Conservation (phyloP, 2,329 filamentous ascomycete genomes). For the Metarhizium anisopliae region DNA sequence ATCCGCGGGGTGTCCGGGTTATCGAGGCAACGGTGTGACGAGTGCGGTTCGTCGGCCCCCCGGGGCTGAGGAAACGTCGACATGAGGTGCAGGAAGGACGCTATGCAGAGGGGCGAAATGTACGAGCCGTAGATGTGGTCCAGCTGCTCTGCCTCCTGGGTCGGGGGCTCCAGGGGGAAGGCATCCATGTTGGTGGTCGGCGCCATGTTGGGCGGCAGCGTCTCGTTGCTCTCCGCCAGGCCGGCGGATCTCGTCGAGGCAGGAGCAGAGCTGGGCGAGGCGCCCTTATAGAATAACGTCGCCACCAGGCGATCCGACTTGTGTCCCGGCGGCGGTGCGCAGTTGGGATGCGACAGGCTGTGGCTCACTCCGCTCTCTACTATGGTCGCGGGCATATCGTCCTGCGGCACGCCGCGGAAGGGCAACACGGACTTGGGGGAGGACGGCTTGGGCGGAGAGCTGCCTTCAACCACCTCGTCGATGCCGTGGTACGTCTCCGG, state of each 20-base stretch:
- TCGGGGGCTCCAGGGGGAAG: constrained; percentile 52
- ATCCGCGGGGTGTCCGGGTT: constrained; percentile 49
- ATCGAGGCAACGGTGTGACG: constrained; percentile 58
- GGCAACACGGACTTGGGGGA: constrained; percentile 33
- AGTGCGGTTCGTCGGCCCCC: constrained; percentile 44
- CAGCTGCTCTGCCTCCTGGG: constrained; percentile 45
- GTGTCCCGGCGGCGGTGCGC: constrained; percentile 41
- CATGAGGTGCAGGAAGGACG: constrained; percentile 58
- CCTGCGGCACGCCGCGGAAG: constrained; percentile 53
- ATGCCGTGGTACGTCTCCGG: constrained; percentile 52
- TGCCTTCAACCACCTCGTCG: constrained; percentile 54
- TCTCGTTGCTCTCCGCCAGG: constrained; percentile 23
- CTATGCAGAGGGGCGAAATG: constrained; percentile 55
- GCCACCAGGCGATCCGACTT: constrained; percentile 46
- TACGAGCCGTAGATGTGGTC: constrained; percentile 59
- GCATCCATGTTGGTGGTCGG: constrained; percentile 49
- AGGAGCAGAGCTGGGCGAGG: constrained; percentile 9
- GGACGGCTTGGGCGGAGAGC: constrained; percentile 27
- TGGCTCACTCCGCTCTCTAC: constrained; percentile 55
- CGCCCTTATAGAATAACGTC: constrained; percentile 54
- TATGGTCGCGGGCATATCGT: constrained; percentile 48
- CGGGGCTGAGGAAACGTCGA: constrained; percentile 48
- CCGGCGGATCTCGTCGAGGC: constrained; percentile 15
- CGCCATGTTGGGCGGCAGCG: constrained; percentile 43
- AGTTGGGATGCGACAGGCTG: constrained; percentile 54